Base-by-base conservation (phyloP, 805 yeast species). In the Saitoella complicata region DNA sequence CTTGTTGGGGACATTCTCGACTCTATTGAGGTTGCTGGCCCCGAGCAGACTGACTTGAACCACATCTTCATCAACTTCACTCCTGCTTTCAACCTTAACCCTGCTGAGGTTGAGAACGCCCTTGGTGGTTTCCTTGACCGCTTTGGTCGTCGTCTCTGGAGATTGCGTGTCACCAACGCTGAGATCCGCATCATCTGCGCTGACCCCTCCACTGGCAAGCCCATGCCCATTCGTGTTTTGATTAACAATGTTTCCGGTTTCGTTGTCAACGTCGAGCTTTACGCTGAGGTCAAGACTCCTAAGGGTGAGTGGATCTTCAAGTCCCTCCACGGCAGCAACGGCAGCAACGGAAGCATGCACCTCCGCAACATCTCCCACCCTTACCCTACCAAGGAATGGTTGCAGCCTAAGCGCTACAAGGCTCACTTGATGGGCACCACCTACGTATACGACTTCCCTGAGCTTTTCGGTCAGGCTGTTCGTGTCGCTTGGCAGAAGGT, bases 371-470 rank as follows among this genome's bases (percentile, higher is more conserved):
- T 91, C 58, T 80, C 87, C 41, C 84, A 96, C 43, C 95, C 96
- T 42, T 93, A 91, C 61, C 94, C 97, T 47, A 94, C 93, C 32
- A 91, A 91, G 71, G 98, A 91, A 67, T 87, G 94, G 69, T 73
- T 91, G 58, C 98, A 91, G 70, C 96, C 97, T 56, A 91, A 91
- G 67, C 85, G 99, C 68, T 93, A 93, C 71, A 83, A 80, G 69
- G 99, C 99, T 42, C 97, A 91, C 65, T 72, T 84, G 57, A 81
- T 91, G 87, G 98, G 98, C 51, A 91, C 99, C 12, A 87, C 98
- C 7, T 91, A 85, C 60, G 95, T 85, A 42, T 91, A 93, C 59
- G 99, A 91, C 65, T 93, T 91, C 91, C 98, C 99, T 44, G 98
- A 91, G 62, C 69, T 91, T 58, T 91, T 93, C 80, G 83, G 87